A percentile compares a stretch with the other conserved stretches of the same genome.
phyloP scores from a whole-genome alignment of 208 protist genomes.

The Leishmania lainsoni region DNA sequence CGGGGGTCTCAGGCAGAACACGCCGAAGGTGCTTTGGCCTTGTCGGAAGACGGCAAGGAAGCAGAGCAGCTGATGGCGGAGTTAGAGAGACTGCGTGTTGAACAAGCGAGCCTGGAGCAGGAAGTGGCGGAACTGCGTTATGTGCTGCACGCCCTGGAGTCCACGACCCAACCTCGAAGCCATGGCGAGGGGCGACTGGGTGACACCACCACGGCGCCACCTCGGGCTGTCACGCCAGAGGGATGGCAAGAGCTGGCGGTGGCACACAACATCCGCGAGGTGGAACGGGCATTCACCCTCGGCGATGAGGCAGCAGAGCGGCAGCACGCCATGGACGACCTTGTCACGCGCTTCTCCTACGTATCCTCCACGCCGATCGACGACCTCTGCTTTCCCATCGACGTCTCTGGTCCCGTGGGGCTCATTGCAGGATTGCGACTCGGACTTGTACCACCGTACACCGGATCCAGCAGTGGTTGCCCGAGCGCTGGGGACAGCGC shows the following conservation, averaged over 20 bases:
- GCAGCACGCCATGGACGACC: conserved; percentile 13
- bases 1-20: not conserved
- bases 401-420: conserved; percentile 51
- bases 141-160: conserved; percentile 28
- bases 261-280: conserved; percentile 36
- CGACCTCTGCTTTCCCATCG: conserved; percentile 53
- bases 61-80: conserved; percentile 8
- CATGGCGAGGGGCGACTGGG: not conserved
- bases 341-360: conserved; percentile 27
- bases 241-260: conserved; percentile 12
- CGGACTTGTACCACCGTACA: conserved; percentile 38
- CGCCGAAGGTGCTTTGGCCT: not conserved
- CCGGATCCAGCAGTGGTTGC: not conserved
- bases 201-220: not conserved
- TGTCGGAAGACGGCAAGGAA: not conserved
- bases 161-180: not conserved
- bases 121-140: conserved; percentile 15
- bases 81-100: conserved; percentile 15
- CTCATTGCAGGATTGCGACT: conserved; percentile 70
- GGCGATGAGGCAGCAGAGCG: conserved; percentile 39
- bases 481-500: not conserved
- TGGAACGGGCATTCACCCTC: conserved; percentile 35
- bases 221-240: not conserved
- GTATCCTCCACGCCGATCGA: conserved; percentile 34
- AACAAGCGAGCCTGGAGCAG: conserved; percentile 16